These are phyloP conservation scores for Asterella californica DNA, from an alignment of 225 moss, liverwort and hornwort genomes.

Conservation along the genomic window DNA sequence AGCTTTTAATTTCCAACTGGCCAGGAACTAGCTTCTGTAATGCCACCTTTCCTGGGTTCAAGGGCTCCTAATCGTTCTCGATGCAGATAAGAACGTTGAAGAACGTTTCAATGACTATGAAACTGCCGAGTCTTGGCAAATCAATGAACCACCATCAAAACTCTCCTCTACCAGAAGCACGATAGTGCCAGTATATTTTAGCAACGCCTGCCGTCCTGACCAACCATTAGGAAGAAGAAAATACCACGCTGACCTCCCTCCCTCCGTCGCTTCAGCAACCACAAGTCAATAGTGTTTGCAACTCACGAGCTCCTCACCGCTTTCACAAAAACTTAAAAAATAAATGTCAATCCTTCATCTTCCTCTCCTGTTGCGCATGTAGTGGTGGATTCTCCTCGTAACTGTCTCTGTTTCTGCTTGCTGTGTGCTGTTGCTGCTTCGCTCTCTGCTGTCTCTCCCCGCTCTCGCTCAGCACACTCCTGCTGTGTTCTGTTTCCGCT, in stretches of 20 bases:
- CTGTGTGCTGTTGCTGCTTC: neutral
- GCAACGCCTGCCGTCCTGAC: conserved; percentile 3
- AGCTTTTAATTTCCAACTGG: neutral
- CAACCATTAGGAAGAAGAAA: neutral
- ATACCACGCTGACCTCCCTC: conserved; percentile 5
- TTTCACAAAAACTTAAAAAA: neutral
- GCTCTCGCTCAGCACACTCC: conserved; percentile 14
- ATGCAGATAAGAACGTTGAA: neutral
- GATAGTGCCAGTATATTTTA: neutral
- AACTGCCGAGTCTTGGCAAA: neutral
- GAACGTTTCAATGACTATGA: neutral
- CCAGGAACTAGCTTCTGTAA: neutral
- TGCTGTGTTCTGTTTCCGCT: conserved; percentile 1
- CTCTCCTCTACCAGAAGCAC: neutral
- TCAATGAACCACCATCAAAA: neutral
- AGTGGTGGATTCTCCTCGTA: neutral
- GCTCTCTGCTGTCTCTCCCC: neutral
- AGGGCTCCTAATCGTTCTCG: neutral
- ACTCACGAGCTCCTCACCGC: conserved; percentile 9
- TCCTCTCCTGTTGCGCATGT: neutral
- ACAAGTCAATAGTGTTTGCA: neutral
- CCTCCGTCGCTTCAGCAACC: conserved; percentile 9
- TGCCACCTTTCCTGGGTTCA: neutral
- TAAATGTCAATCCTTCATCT: neutral
- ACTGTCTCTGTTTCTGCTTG: neutral